phyloP scores from a whole-genome alignment of 1,139 yeast species.

The Diutina siamensis region DNA sequence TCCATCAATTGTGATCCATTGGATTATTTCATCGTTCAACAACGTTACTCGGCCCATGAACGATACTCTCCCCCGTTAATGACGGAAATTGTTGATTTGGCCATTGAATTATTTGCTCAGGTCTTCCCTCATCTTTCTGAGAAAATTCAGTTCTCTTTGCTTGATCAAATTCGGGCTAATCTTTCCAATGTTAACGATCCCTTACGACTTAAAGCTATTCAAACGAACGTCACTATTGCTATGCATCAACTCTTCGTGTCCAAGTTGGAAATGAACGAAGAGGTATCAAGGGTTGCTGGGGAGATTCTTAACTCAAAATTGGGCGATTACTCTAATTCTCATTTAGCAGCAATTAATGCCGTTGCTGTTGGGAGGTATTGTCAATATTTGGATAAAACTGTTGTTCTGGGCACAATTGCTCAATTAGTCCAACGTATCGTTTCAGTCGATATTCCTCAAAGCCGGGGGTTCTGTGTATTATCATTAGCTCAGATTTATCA shows the following conservation, averaged over 20 bases:
- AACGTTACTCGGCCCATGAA: conserved; percentile 18
- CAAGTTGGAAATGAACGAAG: conserved; percentile 20
- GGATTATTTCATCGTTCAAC: conserved; percentile 7
- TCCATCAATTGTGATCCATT: conserved; percentile 25
- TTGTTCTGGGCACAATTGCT: conserved; percentile 37
- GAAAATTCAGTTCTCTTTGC: conserved; percentile 74
- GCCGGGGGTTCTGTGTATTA: conserved; percentile 54
- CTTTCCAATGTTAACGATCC: conserved; percentile 22
- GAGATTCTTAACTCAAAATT: conserved; percentile 38
- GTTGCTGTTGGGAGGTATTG: conserved; percentile 50
- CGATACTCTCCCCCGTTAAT: conserved; percentile 12
- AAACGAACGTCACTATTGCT: conserved; percentile 52
- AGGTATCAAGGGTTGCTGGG: conserved; percentile 37
- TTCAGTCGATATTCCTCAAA: conserved; percentile 41
- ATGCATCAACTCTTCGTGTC: conserved; percentile 14
- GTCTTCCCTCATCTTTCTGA: conserved; percentile 65
- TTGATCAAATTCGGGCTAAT: conserved; percentile 66
- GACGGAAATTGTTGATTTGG: conserved; percentile 58
- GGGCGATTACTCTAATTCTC: conserved; percentile 15
- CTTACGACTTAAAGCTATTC: conserved; percentile 35
- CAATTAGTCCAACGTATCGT: conserved; percentile 52
- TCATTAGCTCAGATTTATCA: conserved; percentile 51
- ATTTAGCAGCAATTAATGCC: conserved; percentile 42
- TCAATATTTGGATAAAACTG: conserved; percentile 31
- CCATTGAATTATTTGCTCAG: conserved; percentile 64